These are phyloP conservation scores for Drosera capensis DNA, from an alignment of 148 eudicot genomes.

Conservation along the genomic window DNA sequence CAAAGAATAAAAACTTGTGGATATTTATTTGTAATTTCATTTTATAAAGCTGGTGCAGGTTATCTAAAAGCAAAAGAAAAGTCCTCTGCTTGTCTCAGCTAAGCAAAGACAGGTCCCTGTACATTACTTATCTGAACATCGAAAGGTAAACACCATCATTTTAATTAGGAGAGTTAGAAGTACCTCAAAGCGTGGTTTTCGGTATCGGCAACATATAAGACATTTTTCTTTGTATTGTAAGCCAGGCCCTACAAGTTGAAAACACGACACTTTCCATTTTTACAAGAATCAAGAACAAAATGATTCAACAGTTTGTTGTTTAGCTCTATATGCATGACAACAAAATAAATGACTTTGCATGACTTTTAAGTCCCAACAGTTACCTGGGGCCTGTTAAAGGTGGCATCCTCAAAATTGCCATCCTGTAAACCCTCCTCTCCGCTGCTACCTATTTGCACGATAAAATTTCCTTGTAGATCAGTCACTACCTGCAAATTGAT, in stretches of 20 bases:
- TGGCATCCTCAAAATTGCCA: constrained; percentile 82
- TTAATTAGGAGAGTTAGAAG: constrained; percentile 1
- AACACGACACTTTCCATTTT: background rate
- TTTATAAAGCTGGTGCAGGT: too few species aligned
- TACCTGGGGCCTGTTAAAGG: constrained; percentile 91
- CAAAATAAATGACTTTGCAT: background rate
- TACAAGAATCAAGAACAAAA: background rate
- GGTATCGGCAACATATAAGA: constrained; percentile 89
- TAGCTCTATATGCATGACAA: background rate
- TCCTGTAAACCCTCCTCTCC: constrained; percentile 91
- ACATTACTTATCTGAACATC: background rate
- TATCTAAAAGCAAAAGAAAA: too few species aligned
- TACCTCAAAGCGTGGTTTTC: constrained; percentile 98
- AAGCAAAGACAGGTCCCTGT: too few species aligned
- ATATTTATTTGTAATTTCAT: too few species aligned
- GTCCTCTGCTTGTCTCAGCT: too few species aligned
- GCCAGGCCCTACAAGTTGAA: constrained; percentile 58
- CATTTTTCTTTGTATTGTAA: constrained; percentile 75
- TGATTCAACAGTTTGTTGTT: background rate
- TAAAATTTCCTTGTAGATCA: constrained; percentile 76
- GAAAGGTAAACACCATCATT: too few species aligned
- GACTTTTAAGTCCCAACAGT: constrained; percentile 4
- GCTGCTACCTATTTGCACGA: constrained; percentile 78
- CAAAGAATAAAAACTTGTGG: too few species aligned
- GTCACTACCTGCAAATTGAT: constrained; percentile 90